phyloP scores from a whole-genome alignment of 2,329 filamentous ascomycete genomes.

The Xylaria sp. region DNA sequence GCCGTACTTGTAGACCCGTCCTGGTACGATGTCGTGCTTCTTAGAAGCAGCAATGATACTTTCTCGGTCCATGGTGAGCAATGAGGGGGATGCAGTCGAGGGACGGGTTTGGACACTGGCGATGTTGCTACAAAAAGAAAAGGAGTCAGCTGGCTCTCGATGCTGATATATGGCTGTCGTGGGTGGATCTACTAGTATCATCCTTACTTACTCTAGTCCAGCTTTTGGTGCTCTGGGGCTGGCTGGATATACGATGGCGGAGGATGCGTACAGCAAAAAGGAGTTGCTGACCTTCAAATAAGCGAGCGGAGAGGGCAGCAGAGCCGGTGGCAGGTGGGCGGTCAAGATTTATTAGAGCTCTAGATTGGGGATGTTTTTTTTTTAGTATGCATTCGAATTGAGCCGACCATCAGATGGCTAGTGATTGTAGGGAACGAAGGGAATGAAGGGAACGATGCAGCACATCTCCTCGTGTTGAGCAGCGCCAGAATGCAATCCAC shows the following conservation, averaged over 20 bases:
- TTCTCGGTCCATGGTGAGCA: conserved; percentile 59
- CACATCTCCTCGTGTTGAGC: conserved; percentile 7
- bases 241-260: background rate
- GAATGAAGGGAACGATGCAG: background rate
- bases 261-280: background rate
- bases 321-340: background rate
- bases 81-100: background rate
- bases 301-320: conserved; percentile 7
- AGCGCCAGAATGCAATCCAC: conserved; percentile 1
- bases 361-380: conserved; percentile 1
- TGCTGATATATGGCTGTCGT: background rate
- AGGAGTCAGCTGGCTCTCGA: conserved; percentile 11
- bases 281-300: background rate
- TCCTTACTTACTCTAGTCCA: conserved; percentile 9
- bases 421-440: background rate
- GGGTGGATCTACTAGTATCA: conserved; percentile 5
- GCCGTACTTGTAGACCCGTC: conserved; percentile 71
- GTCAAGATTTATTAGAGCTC: conserved; percentile 8
- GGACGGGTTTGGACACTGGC: conserved; percentile 4
- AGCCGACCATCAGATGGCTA: conserved; percentile 3
- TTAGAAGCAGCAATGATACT: conserved; percentile 69
- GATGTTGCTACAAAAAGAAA: conserved; percentile 19
- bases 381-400: conserved; percentile 6
- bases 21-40: conserved; percentile 69
- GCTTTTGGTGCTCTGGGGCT: background rate